Conservation (phyloP, 208 protist genomes). For the Acanthamoeba pearcei region DNA sequence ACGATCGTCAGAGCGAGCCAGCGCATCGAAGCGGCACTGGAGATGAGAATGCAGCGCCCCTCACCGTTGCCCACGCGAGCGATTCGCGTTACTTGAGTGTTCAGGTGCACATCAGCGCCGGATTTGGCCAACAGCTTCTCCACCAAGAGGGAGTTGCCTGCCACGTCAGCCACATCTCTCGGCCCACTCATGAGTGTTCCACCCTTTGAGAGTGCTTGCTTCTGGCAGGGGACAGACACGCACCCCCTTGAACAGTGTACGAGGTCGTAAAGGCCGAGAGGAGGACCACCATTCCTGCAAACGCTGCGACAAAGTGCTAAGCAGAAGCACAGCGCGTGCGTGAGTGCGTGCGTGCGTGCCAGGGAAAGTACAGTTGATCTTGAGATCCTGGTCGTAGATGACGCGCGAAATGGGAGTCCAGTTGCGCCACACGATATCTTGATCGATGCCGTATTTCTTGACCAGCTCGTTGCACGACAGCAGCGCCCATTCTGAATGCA, state of each 20-base stretch:
- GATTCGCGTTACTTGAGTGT: background rate
- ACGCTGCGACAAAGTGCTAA: background rate
- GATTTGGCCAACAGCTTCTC: slow-evolving; percentile 27
- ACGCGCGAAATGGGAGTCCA: slow-evolving; percentile 2
- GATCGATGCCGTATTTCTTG: background rate
- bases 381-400: slow-evolving; percentile 66
- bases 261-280: slow-evolving; percentile 34
- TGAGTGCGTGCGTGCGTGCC: no score
- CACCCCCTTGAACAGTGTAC: slow-evolving; percentile 23
- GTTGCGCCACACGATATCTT: background rate
- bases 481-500: background rate
- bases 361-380: slow-evolving; percentile 9
- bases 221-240: background rate
- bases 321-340: no score
- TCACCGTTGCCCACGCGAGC: slow-evolving; percentile 15
- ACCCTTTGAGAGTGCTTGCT: background rate
- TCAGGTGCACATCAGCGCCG: background rate
- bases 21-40: background rate
- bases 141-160: slow-evolving; percentile 29
- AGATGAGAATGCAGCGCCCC: background rate
- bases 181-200: background rate
- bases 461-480: slow-evolving; percentile 30
- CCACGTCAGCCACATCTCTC: background rate
- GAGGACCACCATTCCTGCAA: slow-evolving; percentile 45
- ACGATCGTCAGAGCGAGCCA: background rate